phyloP scores from a whole-genome alignment of 1,284 basidiomycete genomes.

The Boletus holoroseus region DNA sequence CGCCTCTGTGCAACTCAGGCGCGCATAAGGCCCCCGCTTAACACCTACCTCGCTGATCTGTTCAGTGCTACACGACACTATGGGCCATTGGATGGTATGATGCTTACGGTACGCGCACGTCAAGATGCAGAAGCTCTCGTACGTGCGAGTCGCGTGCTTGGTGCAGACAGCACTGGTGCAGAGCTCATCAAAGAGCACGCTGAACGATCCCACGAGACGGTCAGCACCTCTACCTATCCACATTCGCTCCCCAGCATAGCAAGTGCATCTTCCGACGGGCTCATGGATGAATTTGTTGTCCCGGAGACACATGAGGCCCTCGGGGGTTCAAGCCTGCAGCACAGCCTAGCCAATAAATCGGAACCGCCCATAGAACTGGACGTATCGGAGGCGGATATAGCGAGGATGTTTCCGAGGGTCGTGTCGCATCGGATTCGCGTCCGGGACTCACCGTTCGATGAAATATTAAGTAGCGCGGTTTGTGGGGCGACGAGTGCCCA shows the following conservation, averaged over 20 bases:
- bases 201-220: slow-evolving; percentile 21
- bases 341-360: slow-evolving; percentile 1
- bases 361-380: slow-evolving; percentile 41
- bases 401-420: slow-evolving; percentile 60
- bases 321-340: slow-evolving; percentile 5
- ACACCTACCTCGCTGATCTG: slow-evolving; percentile 64
- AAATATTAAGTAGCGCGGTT: slow-evolving; percentile 57
- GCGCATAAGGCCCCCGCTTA: slow-evolving; percentile 45
- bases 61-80: slow-evolving; percentile 69
- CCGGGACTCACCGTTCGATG: slow-evolving; percentile 60
- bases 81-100: slow-evolving; percentile 59
- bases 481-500: slow-evolving; percentile 41
- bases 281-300: slow-evolving; percentile 19
- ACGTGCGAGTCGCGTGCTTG: slow-evolving; percentile 59
- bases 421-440: slow-evolving; percentile 67
- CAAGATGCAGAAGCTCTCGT: slow-evolving; percentile 57
- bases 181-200: slow-evolving; percentile 39
- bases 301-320: slow-evolving; percentile 10
- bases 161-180: slow-evolving; percentile 49
- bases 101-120: slow-evolving; percentile 56
- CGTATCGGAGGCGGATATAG: slow-evolving; percentile 66
- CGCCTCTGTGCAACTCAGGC: slow-evolving; percentile 37
- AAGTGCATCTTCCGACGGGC: slow-evolving; percentile 25
- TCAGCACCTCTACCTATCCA: slow-evolving; percentile 19
- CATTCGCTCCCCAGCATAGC: slow-evolving; percentile 18